Conservation (phyloP, 1,284 basidiomycete genomes). For the Prillingera fragicola region DNA sequence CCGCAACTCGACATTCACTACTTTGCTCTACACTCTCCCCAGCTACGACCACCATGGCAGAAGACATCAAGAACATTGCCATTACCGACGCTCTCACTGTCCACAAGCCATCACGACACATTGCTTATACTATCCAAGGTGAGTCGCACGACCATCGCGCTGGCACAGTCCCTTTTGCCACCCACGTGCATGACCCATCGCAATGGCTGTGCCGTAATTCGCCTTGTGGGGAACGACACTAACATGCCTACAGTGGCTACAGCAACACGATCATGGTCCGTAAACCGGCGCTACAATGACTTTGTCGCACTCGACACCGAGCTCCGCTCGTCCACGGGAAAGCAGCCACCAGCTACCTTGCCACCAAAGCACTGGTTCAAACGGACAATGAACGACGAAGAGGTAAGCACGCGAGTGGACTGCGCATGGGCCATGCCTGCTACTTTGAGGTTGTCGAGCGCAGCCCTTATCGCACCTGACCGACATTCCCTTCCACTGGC, state of each 20-base stretch:
- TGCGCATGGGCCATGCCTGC: too few relatives aligned
- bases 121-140: conserved; percentile 47
- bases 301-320: conserved; percentile 81
- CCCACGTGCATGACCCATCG: too few relatives aligned
- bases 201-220: too few relatives aligned
- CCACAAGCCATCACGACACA: conserved; percentile 40
- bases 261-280: conserved; percentile 70
- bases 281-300: conserved; percentile 89
- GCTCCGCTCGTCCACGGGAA: conserved; percentile 64
- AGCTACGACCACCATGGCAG: conserved; percentile 29
- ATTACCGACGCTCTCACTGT: conserved; percentile 45
- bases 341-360: conserved; percentile 65
- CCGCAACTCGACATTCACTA: too few relatives aligned
- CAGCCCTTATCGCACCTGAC: too few relatives aligned
- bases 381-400: conserved; percentile 42
- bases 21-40: background rate
- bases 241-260: conserved; percentile 47
- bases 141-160: conserved; percentile 13
- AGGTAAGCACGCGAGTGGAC: too few relatives aligned
- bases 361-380: conserved; percentile 70
- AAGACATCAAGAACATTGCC: conserved; percentile 40
- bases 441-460: too few relatives aligned
- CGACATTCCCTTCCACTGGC: too few relatives aligned
- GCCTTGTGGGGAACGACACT: too few relatives aligned
- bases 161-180: too few relatives aligned